Evolutionary conservation across 352 stramenopile genomes (phyloP).

Genomic region (Phytophthora gonapodyides): DNA sequence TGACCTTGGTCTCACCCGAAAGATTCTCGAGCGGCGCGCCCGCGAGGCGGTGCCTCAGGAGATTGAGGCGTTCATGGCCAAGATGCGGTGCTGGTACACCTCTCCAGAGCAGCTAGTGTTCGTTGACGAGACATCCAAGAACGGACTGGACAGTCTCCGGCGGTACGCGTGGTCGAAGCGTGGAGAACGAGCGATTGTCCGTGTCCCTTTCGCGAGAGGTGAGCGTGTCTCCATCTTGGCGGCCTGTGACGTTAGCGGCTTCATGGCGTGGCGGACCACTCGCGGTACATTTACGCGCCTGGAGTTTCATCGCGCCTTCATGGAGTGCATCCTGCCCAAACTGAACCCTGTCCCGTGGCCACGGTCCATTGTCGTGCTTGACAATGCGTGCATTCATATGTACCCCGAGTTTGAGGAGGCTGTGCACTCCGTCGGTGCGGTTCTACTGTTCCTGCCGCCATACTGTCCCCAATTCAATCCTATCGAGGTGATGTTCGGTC

Average conservation of each 20-base stretch:
- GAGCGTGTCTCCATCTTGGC: conserved; percentile 17
- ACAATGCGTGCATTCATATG: conserved; percentile 36
- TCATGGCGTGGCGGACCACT: conserved; percentile 7
- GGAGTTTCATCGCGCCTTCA: conserved; percentile 14
- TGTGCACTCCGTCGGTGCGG: conserved; percentile 14
- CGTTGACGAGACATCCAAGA: conserved; percentile 29
- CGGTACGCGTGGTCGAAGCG: conserved; percentile 12
- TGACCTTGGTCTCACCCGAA: conserved; percentile 16
- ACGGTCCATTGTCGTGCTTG: conserved; percentile 29
- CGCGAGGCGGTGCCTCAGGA: conserved; percentile 9
- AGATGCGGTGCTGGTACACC: conserved; percentile 15
- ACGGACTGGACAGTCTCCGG: conserved; percentile 12
- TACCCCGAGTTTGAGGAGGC: conserved; percentile 22
- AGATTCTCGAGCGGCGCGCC: conserved; percentile 15
- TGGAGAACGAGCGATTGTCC: conserved; percentile 2
- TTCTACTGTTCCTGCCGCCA: conserved; percentile 24
- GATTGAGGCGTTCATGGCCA: conserved; percentile 14
- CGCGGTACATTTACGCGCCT: too few species aligned
- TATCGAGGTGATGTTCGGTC: conserved; percentile 27
- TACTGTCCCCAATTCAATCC: conserved; percentile 35
- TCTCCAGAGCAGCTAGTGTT: conserved; percentile 25
- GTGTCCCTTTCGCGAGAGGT: conserved; percentile 12
- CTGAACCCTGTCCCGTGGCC: conserved; percentile 27
- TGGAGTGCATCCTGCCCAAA: background rate
- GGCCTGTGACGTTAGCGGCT: conserved; percentile 12